phyloP scores from a whole-genome alignment of 179 eudicot species.

The Gypsophila paniculata region DNA sequence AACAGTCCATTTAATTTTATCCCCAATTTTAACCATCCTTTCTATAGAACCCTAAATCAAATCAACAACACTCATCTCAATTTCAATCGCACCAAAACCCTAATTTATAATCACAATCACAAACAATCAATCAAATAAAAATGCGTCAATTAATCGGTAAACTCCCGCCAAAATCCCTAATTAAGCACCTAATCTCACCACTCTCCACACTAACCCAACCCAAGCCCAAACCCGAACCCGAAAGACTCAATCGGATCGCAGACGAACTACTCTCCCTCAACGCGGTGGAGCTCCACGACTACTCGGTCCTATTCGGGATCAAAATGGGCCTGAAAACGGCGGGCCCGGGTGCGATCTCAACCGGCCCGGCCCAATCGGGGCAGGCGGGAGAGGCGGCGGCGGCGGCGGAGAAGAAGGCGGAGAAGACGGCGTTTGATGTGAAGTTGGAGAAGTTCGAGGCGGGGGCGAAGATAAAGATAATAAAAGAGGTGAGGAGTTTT shows the following conservation, averaged over 20 bases:
- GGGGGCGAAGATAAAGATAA: conserved; percentile 71
- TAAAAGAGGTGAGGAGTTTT: conserved; percentile 69
- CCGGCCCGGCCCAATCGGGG: conserved; percentile 33
- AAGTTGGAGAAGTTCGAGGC: conserved; percentile 82
- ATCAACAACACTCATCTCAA: neutral
- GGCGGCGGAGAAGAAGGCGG: conserved; percentile 35
- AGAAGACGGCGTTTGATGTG: conserved; percentile 70
- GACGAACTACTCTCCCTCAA: conserved; percentile 58
- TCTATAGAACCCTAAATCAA: neutral
- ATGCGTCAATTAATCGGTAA: conserved; percentile 27
- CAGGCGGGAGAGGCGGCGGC: conserved; percentile 14
- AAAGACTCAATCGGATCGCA: conserved; percentile 66
- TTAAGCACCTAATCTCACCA: conserved; percentile 18
- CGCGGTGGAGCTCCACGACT: conserved; percentile 66
- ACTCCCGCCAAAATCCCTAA: conserved; percentile 23
- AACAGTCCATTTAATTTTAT: neutral
- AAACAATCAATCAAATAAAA: neutral
- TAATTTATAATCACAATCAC: too few relatives aligned
- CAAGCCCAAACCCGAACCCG: conserved; percentile 45
- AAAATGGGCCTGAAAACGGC: conserved; percentile 55
- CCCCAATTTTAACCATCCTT: neutral
- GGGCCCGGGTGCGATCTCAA: conserved; percentile 43
- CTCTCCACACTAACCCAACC: conserved; percentile 34
- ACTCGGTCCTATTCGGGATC: conserved; percentile 48
- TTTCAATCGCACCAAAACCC: neutral